Base-by-base conservation (phyloP, 2,329 filamentous ascomycete genomes). In the Scedosporium boydii region DNA sequence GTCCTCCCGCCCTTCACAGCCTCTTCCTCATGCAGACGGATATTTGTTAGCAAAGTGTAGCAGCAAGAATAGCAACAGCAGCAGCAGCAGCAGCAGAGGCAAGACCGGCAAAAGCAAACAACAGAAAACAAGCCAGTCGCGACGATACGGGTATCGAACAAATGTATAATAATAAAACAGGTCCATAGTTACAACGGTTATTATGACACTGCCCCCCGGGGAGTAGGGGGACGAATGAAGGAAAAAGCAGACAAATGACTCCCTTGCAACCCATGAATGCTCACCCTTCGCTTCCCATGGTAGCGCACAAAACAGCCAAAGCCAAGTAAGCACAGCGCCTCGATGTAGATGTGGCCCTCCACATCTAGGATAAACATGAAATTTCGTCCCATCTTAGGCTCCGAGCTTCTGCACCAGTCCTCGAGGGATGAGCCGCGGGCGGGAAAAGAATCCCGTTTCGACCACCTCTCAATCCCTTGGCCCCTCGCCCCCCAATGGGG, bases 171-270 rank as follows among this genome's bases (percentile, higher is more conserved):
- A 46, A 4, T 53, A 55, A 55, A 55, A 55, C 58, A 60, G 26
- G 48, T 51, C 59, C 46, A 53, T 51, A 60, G 59, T 60, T 60
- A 60, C 59, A 60, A 60, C 46, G 38, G 59, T 46, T 51, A 60
- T 60, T 60, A 60, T 51, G 51, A 51, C 59, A 59, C 58, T 55
- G 51, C 34, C 51, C 51, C 51, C 51, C 21, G 51, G 23, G 18
- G 23, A 27, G 51, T 27, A 14, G 23, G 23, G 23, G 23, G 51
- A 23, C 18, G 12, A 55, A 55, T 10, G 23, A 55, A 29, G 51
- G 18, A 10, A 55, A 55, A 18, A 55, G 26, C 7, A 55, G n/a
- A 23, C 18, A 27, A 55, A 48, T n/a, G 44, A 23, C 18, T 23
- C 51, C 23, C 51, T 23, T 3, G 21, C 23, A 23, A 27, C 5